A percentile compares a stretch with the other conserved stretches of the same genome.
phyloP scores from a whole-genome alignment of 2,329 filamentous ascomycete genomes.

The Exophiala mesophila region DNA sequence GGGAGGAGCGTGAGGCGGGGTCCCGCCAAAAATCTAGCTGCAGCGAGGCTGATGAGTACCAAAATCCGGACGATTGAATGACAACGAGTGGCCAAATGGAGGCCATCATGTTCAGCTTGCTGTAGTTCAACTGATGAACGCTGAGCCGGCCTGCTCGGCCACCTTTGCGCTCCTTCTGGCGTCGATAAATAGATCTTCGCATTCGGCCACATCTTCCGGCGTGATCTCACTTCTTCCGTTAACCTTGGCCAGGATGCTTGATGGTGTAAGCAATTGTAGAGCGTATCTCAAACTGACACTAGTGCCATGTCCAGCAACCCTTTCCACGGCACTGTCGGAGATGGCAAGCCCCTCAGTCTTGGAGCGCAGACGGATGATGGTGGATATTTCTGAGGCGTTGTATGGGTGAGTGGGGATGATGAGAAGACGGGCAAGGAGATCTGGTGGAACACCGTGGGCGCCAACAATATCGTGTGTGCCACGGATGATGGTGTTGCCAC shows the following conservation, averaged over 20 bases:
- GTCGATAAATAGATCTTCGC: constrained; percentile 79
- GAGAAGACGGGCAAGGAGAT: constrained; percentile 87
- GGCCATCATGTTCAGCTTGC: no score
- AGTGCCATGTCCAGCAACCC: constrained; percentile 79
- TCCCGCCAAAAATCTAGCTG: no score
- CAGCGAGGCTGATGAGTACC: no score
- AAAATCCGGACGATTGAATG: no score
- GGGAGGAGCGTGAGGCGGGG: no score
- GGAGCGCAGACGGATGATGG: constrained; percentile 80
- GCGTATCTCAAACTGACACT: constrained; percentile 89
- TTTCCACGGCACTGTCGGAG: constrained; percentile 76
- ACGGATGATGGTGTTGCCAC: constrained; percentile 87
- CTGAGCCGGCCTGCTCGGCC: constrained; percentile 59
- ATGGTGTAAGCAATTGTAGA: constrained; percentile 81
- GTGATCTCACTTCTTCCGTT: constrained; percentile 73
- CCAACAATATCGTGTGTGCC: constrained; percentile 74
- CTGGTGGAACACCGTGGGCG: constrained; percentile 88
- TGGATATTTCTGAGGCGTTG: constrained; percentile 80
- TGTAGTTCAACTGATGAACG: constrained; percentile 56
- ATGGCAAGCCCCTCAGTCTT: constrained; percentile 76
- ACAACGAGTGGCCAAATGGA: no score
- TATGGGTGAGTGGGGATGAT: constrained; percentile 95
- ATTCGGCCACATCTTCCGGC: constrained; percentile 71
- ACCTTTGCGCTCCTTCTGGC: constrained; percentile 71
- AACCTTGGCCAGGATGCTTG: constrained; percentile 84